Conservation (phyloP, 176 grass and related monocot species). For the Triticum dicoccoides region DNA sequence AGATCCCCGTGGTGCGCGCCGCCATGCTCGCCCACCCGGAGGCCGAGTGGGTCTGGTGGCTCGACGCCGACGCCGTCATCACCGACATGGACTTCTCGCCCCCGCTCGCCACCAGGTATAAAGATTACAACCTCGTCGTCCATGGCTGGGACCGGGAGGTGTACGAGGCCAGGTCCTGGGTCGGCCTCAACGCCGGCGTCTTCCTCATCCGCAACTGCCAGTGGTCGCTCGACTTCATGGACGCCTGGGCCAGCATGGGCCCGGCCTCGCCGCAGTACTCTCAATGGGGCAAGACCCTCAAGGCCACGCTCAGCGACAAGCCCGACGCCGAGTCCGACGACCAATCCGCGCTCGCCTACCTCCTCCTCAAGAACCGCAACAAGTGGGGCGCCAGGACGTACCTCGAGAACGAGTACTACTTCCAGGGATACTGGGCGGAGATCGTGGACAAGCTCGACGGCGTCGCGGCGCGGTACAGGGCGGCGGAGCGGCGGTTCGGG, state of each 20-base stretch:
- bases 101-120: constrained; percentile 28
- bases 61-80: constrained; percentile 79
- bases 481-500: constrained; percentile 31
- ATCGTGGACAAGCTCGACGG: constrained; percentile 45
- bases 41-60: constrained; percentile 91
- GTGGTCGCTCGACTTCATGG: constrained; percentile 79
- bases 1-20: constrained; percentile 64
- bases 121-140: constrained; percentile 41
- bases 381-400: constrained; percentile 29
- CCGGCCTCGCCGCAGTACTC: constrained; percentile 27
- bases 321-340: constrained; percentile 47
- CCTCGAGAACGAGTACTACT: constrained; percentile 58
- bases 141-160: constrained; percentile 55
- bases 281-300: constrained; percentile 22
- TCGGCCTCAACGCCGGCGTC: constrained; percentile 77
- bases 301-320: constrained; percentile 38
- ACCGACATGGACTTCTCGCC: constrained; percentile 89
- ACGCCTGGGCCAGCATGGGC: constrained; percentile 51
- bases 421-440: constrained; percentile 80
- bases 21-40: constrained; percentile 89
- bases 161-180: constrained; percentile 48
- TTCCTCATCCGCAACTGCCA: constrained; percentile 94
- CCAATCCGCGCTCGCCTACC: constrained; percentile 65
- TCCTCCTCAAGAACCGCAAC: constrained; percentile 31
- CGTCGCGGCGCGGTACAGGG: constrained; percentile 40